Evolutionary conservation across 1,284 basidiomycete species (phyloP).

Genomic region (Coriolopsis trogii): DNA sequence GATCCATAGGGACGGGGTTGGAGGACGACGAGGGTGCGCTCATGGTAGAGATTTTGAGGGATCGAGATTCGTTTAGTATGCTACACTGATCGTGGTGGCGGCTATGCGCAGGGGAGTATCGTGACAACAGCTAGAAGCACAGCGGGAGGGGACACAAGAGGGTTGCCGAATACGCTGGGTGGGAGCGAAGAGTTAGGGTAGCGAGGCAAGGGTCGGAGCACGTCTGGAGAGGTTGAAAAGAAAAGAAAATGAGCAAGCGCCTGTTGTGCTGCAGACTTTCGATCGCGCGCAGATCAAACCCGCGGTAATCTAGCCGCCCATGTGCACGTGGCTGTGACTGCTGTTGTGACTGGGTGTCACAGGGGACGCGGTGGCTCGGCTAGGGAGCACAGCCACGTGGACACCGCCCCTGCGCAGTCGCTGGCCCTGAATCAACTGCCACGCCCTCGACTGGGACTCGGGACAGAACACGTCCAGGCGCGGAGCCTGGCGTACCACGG

Average conservation of each 20-base stretch:
- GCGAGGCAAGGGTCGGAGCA: too few relatives aligned
- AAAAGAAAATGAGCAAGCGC: background rate
- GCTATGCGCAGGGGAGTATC: background rate
- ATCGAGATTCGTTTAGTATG: conserved; percentile 7
- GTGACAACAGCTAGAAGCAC: background rate
- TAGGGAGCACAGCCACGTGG: background rate
- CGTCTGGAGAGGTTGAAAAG: background rate
- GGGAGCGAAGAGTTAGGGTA: background rate
- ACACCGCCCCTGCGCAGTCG: background rate
- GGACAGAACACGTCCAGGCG: background rate
- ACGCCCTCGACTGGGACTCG: too few relatives aligned
- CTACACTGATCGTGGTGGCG: conserved; percentile 14
- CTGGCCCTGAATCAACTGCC: background rate
- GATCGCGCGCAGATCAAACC: conserved; percentile 11
- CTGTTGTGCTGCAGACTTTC: background rate
- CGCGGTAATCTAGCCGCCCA: conserved; percentile 4
- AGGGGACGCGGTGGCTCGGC: background rate
- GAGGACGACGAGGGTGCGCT: conserved; percentile 43
- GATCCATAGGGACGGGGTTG: conserved; percentile 34
- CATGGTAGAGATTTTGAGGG: background rate
- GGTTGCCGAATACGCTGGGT: background rate
- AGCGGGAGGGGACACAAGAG: background rate
- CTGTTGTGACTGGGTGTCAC: too few relatives aligned
- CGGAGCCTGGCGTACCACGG: conserved; percentile 8
- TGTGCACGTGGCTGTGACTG: background rate